phyloP scores from a whole-genome alignment of 2,329 filamentous ascomycete genomes.

The Lasiodiplodia sp. region DNA sequence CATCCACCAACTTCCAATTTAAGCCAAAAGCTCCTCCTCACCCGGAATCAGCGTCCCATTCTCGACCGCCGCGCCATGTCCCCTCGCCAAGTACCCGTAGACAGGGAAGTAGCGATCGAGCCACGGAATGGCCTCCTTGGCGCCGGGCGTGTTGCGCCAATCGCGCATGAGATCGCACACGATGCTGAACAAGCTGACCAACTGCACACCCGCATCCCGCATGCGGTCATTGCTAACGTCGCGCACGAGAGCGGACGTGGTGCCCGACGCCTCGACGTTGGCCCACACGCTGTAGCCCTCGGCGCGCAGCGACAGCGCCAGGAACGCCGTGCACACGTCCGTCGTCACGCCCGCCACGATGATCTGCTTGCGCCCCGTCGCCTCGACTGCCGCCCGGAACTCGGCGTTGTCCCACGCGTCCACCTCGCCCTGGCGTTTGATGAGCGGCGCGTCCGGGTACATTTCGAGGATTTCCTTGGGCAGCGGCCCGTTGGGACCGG shows the following conservation, averaged over 20 bases:
- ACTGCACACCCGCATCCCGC: constrained; percentile 70
- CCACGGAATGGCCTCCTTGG: constrained; percentile 66
- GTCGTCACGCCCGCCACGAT: constrained; percentile 77
- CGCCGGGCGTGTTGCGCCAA: constrained; percentile 65
- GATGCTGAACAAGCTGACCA: constrained; percentile 69
- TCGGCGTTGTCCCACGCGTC: constrained; percentile 79
- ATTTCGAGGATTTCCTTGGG: constrained; percentile 72
- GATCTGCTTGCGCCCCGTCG: constrained; percentile 71
- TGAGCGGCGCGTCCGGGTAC: constrained; percentile 71
- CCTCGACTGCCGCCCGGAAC: constrained; percentile 70
- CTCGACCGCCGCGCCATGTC: constrained; percentile 65
- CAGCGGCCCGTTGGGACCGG: constrained; percentile 74
- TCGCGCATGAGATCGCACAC: constrained; percentile 74
- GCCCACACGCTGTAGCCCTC: constrained; percentile 78
- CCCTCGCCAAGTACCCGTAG: constrained; percentile 69
- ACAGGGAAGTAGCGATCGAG: constrained; percentile 70
- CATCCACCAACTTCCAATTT: not conserved
- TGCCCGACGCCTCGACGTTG: constrained; percentile 75
- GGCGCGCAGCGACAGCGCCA: constrained; percentile 73
- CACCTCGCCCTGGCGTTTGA: constrained; percentile 75
- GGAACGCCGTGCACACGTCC: constrained; percentile 74
- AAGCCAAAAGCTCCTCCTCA: constrained; percentile 48
- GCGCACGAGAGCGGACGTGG: constrained; percentile 66
- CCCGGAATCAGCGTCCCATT: constrained; percentile 67
- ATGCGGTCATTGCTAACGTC: constrained; percentile 73